A percentile compares a stretch with the other conserved stretches of the same genome.
Conservation (phyloP, 1,139 yeast species). For the Kodamaea suecica region DNA sequence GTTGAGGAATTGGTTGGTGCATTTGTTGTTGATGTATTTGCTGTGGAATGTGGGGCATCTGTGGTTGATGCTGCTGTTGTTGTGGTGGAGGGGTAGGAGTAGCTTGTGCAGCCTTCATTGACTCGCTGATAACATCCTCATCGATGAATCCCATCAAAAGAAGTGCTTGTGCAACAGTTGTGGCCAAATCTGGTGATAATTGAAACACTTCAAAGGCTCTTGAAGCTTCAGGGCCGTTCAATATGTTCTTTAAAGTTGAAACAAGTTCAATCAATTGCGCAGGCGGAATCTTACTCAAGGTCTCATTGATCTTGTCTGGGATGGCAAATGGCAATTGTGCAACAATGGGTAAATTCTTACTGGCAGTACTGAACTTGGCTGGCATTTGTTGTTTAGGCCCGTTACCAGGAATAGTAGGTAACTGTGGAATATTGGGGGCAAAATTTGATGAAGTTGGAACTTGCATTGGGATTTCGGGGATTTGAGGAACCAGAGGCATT, state of each 20-base stretch:
- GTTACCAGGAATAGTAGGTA: background rate
- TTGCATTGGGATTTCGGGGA: background rate
- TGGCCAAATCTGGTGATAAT: constrained; percentile 57
- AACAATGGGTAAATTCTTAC: constrained; percentile 50
- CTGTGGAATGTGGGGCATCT: constrained; percentile 2
- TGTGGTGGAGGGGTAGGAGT: constrained; percentile 16
- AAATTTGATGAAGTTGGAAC: constrained; percentile 6
- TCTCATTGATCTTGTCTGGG: constrained; percentile 53
- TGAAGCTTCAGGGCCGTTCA: constrained; percentile 48
- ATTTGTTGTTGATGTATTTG: constrained; percentile 7
- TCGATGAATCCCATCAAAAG: constrained; percentile 75
- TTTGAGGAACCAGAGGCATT: constrained; percentile 1
- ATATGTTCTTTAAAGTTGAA: constrained; percentile 56
- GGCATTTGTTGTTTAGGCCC: constrained; percentile 27
- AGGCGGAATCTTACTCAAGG: constrained; percentile 63
- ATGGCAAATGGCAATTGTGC: constrained; percentile 40
- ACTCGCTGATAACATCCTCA: constrained; percentile 54
- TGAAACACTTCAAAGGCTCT: constrained; percentile 52
- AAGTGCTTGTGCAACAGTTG: constrained; percentile 68
- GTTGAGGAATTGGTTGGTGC: constrained; percentile 7
- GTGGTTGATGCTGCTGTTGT: constrained; percentile 10
- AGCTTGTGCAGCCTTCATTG: constrained; percentile 32
- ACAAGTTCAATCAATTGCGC: constrained; percentile 64
- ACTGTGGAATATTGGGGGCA: constrained; percentile 6
- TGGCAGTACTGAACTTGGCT: constrained; percentile 45